These are phyloP conservation scores for Jaltomata sinuosa DNA, from an alignment of 257 asterid species.

Conservation along the genomic window DNA sequence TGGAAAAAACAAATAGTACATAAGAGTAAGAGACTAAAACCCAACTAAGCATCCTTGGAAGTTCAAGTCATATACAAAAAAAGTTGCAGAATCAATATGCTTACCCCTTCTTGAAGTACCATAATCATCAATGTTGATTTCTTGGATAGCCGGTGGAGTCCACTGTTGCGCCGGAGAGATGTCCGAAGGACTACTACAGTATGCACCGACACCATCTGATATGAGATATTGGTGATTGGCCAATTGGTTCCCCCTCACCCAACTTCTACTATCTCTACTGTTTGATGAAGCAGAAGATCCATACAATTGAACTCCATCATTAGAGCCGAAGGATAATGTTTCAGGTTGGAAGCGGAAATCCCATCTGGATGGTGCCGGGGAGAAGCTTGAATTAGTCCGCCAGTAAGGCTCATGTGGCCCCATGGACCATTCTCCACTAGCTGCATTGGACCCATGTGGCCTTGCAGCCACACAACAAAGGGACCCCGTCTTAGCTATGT, in stretches of 20 bases:
- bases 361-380: constrained; percentile 94
- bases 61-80: background rate
- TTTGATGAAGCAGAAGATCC: constrained; percentile 88
- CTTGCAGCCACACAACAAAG: constrained; percentile 99
- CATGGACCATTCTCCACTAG: constrained; percentile 92
- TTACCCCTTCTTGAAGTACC: constrained; percentile 69
- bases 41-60: background rate
- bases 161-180: constrained; percentile 75
- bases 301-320: constrained; percentile 64
- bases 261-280: constrained; percentile 89
- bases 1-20: background rate
- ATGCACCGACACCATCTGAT: constrained; percentile 64
- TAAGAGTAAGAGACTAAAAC: background rate
- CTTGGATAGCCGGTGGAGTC: constrained; percentile 87
- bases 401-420: constrained; percentile 96
- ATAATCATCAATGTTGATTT: constrained; percentile 63
- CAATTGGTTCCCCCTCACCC: constrained; percentile 68
- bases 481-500: constrained; percentile 99
- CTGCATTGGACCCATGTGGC: constrained; percentile 92
- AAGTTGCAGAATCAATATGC: background rate
- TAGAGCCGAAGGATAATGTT: constrained; percentile 66
- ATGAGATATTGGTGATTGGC: constrained; percentile 51
- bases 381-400: constrained; percentile 89
- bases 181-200: constrained; percentile 82
- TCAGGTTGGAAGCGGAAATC: constrained; percentile 78